Conservation (phyloP, 345 rosid species). For the Firmiana major region DNA sequence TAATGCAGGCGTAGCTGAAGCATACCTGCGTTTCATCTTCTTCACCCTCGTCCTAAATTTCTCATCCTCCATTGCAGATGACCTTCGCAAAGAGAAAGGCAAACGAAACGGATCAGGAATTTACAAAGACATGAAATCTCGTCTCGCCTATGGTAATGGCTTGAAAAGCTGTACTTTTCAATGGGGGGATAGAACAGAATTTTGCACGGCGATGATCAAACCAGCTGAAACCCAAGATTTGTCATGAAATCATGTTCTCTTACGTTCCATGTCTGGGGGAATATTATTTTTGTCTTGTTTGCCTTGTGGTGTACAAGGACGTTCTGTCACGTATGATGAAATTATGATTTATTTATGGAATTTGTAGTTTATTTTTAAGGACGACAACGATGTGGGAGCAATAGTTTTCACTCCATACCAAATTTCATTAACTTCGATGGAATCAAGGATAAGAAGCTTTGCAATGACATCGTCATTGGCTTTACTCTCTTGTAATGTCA, state of each 20-base stretch:
- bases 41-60: not conserved
- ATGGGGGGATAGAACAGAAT: not conserved
- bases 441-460: no score
- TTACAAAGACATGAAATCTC: not conserved
- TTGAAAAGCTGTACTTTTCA: not conserved
- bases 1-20: not conserved
- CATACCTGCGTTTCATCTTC: slow-evolving; percentile 11
- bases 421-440: no score
- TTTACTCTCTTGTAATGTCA: not conserved
- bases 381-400: no score
- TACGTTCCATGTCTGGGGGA: not conserved
- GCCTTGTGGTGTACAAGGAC: not conserved
- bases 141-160: not conserved
- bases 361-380: not conserved
- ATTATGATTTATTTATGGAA: not conserved
- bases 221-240: not conserved
- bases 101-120: not conserved
- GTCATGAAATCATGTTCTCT: not conserved
- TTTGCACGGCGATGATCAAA: not conserved
- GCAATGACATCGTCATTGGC: not conserved
- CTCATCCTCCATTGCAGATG: slow-evolving; percentile 15
- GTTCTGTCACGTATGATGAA: not conserved
- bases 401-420: no score
- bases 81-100: not conserved
- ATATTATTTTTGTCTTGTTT: not conserved